Evolutionary conservation across 441 rosid genomes (phyloP).

Genomic region (Croton laevigatus): DNA sequence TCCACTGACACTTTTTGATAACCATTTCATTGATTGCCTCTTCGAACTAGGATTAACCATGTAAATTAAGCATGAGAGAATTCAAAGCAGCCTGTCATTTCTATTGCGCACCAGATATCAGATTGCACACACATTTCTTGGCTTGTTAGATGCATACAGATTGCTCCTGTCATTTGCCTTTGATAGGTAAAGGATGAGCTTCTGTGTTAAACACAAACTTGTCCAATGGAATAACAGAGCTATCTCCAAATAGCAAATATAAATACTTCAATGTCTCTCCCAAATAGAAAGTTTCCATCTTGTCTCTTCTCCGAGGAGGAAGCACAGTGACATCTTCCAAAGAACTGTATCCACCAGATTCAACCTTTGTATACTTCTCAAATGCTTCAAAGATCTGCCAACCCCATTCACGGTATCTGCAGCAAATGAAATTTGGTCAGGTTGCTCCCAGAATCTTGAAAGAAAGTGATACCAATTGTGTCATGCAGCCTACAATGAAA

Average conservation of each 20-base stretch:
- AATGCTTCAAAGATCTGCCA: slow-evolving; percentile 97
- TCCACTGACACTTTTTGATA: slow-evolving; percentile 11
- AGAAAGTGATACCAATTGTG: not conserved
- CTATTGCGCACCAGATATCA: slow-evolving; percentile 8
- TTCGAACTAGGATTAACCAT: slow-evolving; percentile 16
- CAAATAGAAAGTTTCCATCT: slow-evolving; percentile 92
- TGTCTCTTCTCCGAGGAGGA: slow-evolving; percentile 85
- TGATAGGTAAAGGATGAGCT: slow-evolving; percentile 89
- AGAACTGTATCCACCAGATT: slow-evolving; percentile 84
- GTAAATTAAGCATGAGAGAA: slow-evolving; percentile 10
- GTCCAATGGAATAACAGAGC: slow-evolving; percentile 68
- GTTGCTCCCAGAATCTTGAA: not conserved
- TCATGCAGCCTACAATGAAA: not conserved
- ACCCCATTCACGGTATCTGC: slow-evolving; percentile 95
- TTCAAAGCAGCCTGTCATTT: slow-evolving; percentile 16
- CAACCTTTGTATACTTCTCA: slow-evolving; percentile 80
- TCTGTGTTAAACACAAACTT: slow-evolving; percentile 87
- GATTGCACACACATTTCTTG: slow-evolving; percentile 17
- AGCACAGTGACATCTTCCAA: slow-evolving; percentile 72
- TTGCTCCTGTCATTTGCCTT: slow-evolving; percentile 27
- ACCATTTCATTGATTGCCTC: slow-evolving; percentile 12
- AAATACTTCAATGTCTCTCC: slow-evolving; percentile 88
- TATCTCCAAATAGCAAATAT: slow-evolving; percentile 88
- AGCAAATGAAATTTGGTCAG: slow-evolving; percentile 24
- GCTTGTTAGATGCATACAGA: slow-evolving; percentile 9